Conservation (phyloP, 108 stramenopile species). For the Skeletonema costatum region DNA sequence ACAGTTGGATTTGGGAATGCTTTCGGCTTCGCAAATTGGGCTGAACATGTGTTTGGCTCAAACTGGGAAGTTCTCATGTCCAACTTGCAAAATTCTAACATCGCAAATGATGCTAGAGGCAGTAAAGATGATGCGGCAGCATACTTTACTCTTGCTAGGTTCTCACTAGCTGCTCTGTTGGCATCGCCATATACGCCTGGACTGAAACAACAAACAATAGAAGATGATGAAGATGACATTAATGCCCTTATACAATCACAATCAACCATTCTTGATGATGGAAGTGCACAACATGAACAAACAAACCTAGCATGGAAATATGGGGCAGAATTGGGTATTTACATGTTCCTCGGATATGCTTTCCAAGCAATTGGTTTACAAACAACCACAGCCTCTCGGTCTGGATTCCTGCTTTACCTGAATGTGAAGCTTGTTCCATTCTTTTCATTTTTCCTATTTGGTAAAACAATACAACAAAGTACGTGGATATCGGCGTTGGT, state of each 20-base stretch:
- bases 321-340: constrained; percentile 79
- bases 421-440: constrained; percentile 92
- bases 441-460: constrained; percentile 68
- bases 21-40: not conserved
- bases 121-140: constrained; percentile 35
- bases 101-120: not conserved
- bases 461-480: constrained; percentile 46
- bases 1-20: constrained; percentile 9
- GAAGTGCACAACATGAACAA: constrained; percentile 2
- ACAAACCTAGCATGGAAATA: constrained; percentile 57
- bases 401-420: constrained; percentile 85
- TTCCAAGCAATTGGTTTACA: constrained; percentile 87
- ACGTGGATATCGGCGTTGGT: constrained; percentile 79
- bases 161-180: constrained; percentile 67
- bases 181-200: constrained; percentile 66
- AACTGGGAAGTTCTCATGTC: not conserved
- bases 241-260: not conserved
- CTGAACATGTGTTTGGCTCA: not conserved
- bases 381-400: constrained; percentile 82
- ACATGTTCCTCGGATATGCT: constrained; percentile 88
- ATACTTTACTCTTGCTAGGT: constrained; percentile 71
- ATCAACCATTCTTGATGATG: not conserved
- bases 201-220: constrained; percentile 2
- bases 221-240: not conserved
- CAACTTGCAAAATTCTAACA: not conserved